Evolutionary conservation across 306 rosid genomes (phyloP).

Genomic region (Rubus parviflorus): DNA sequence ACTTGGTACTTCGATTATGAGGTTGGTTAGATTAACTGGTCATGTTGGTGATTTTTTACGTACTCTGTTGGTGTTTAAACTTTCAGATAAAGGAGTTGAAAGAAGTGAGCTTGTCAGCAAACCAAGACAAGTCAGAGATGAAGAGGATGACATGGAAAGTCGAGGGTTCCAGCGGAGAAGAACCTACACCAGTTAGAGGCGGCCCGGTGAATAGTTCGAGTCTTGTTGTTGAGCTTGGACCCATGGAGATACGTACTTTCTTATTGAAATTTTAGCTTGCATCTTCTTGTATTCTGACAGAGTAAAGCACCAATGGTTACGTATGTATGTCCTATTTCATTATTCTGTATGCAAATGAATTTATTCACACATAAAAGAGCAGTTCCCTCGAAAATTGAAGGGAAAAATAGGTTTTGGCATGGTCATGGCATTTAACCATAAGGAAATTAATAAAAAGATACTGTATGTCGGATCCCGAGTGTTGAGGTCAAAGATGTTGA

Average conservation of each 20-base stretch:
- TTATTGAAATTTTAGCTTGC: slow-evolving; percentile 39
- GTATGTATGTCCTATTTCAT: background rate
- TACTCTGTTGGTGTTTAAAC: slow-evolving; percentile 7
- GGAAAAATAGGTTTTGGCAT: too few relatives aligned
- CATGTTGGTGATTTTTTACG: background rate
- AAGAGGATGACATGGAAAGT: slow-evolving; percentile 63
- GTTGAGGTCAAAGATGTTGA: too few relatives aligned
- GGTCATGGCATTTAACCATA: too few relatives aligned
- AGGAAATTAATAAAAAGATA: too few relatives aligned
- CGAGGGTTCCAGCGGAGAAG: slow-evolving; percentile 40
- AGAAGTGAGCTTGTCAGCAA: slow-evolving; percentile 66
- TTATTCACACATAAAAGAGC: background rate
- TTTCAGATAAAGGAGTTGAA: slow-evolving; percentile 55
- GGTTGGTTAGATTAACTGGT: background rate
- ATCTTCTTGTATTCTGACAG: background rate
- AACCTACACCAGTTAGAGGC: slow-evolving; percentile 43
- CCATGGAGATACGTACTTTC: slow-evolving; percentile 86
- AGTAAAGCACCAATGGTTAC: background rate
- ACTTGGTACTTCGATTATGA: background rate
- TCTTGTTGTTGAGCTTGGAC: slow-evolving; percentile 69
- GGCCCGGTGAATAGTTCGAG: slow-evolving; percentile 36
- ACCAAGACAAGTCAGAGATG: slow-evolving; percentile 71
- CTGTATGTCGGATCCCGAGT: too few relatives aligned
- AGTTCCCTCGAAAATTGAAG: background rate
- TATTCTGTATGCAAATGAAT: background rate